Base-by-base conservation (phyloP, 208 protist genomes). In the Trypanosoma cruzi region DNA sequence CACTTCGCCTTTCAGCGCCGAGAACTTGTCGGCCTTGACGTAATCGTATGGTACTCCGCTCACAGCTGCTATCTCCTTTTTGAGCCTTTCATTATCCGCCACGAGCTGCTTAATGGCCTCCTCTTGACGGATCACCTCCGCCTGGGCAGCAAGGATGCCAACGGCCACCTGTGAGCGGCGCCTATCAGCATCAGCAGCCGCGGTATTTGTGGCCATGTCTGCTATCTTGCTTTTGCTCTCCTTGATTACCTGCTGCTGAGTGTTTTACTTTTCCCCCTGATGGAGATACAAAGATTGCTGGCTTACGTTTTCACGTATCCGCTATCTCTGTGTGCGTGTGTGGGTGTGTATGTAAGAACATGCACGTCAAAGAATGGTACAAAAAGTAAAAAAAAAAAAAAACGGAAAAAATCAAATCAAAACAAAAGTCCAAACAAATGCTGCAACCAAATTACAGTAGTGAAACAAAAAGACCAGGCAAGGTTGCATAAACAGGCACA, bases 41-140 rank as follows among this genome's bases (percentile, higher is more conserved):
- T 92, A 95, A 65, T 96, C 86, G 70, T 93, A 94, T 46, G 82
- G 80, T 26, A 69, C 86, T 14, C 90, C 86, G 0, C 82, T 85
- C 2, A 85, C 71, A 28, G 77, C 64, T 29, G 77, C 82, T 75
- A 97, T 92, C 61, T 96, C 91, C 72, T 95, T 92, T 68, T 95
- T 96, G 40, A 96, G 73, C 63, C 92, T 81, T 22, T 95, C 87
- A 56, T 97, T 97, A 59, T 97, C 91, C 22, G 89, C 76, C 13
- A 58, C 76, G 36, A 97, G 75, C 54, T 70, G 64, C 13, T 73
- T 57, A 49, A 96, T 92, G 48, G 90, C 89, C 50, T 96, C 89
- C 68, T 92, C 73, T 70, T 97, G 93, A 24, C 77, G 81, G 34
- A 59, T 40, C 7, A 81, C 79, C 67, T 97, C 87, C 16, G 69